Base-by-base conservation (phyloP, 2,329 filamentous ascomycete species). In the Aspergillus fructus region DNA sequence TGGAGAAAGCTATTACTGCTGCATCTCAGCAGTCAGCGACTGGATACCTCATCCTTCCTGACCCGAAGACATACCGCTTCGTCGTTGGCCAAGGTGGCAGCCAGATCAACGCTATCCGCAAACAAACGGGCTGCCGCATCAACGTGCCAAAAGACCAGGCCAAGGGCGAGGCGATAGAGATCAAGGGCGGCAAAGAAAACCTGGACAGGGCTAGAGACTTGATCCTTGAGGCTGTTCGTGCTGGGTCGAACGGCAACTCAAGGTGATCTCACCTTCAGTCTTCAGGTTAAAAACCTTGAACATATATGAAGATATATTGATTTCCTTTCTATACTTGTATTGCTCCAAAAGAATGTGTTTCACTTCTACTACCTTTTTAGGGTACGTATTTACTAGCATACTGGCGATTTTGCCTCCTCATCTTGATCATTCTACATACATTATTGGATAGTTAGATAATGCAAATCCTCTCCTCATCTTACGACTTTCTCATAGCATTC, bases 51-150 rank as follows among this genome's bases (percentile, higher is more conserved):
- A 88, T 94, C 63, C 83, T 99, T 40, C 90, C 93, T 0, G 93
- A 99, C 71, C 91, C 94, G 11, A 86, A 85, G 66, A 91, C 91
- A 47, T 96, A 97, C 81, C 86, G 93, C 61, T 89, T 89, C 63
- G 90, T 99, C 49, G 92, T 99, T 65, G 94, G 94, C 4, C 87
- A 89, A 63, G 90, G 89, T 59, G 94, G 94, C 58, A 89, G 86
- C 74, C 93, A 93, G 76, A 96, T 99, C 74, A 97, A 97, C 77
- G 80, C 86, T 42, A 97, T 99, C 72, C 87, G 94, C 66, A 91
- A 91, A 79, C 87, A 94, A 80, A 97, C 92, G 51, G 90, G 90
- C 55, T 97, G 93, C 77, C 92, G 89, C 78, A 96, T 99, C 72
- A 92, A 93, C 63, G 93, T 99, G 41, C 94, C 94, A 21, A 87